Evolutionary conservation across 176 grass and related monocot species (phyloP), one percentile per base, ranked within the genome.

Genomic region (Dactylis glomerata): DNA sequence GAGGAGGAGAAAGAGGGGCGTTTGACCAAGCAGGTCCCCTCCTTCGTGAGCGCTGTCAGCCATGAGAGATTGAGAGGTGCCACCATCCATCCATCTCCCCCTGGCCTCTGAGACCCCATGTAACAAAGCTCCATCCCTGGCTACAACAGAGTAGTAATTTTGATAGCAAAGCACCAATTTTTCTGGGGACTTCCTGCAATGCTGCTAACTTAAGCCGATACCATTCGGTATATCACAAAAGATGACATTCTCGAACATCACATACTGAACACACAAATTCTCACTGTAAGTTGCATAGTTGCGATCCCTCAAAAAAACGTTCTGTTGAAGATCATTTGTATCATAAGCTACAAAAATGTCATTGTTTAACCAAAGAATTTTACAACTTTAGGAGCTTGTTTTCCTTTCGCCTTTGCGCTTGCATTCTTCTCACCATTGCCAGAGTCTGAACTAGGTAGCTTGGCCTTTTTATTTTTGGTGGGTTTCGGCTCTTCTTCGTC

Each of bases 341-440:
- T 44, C 30, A 7, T 41, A 68, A 52, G 3, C 76, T 81, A 81
- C 67, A 76, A 59, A 77, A 62, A 27, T 4, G 46, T 26, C 41
- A 68, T 80, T 68, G 65, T 63, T 92, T 80, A 91, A 81, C 61
- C 89, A 41, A 97, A 91, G 83, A 95, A 93, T 78, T 98, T 93
- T 78, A 98, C 91, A 87, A 95, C 85, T 93, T 90, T 98, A 0
- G 93, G 91, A 13, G 83, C 87, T 61, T 92, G 86, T 52, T 95
- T 95, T 49, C 59, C 83, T 77, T 97, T 92, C 61, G 76, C 38
- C 90, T 90, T 93, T 8, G 19, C 16, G 22, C 27, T 30, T 13
- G 41, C 32, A 20, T 76, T 89, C 58, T 92, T 95, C 61, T 81
- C 68, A 0, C 28, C 82, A 3, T 88, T 55, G 5, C 78, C 90